Conservation (phyloP, 352 stramenopile genomes). For the Phytophthora quininea region DNA sequence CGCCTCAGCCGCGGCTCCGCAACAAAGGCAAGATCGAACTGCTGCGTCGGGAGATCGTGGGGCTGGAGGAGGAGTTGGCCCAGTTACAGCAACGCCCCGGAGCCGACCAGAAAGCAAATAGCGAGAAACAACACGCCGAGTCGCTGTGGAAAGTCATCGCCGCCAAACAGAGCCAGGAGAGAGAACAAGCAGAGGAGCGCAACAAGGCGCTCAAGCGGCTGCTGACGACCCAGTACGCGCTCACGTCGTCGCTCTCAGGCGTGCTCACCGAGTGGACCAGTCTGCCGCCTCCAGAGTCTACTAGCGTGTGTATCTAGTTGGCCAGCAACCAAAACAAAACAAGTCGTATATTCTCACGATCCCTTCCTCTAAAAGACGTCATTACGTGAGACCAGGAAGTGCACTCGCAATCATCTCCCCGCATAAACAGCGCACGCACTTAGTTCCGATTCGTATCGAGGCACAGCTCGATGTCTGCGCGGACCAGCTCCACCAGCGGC, state of each 20-base stretch:
- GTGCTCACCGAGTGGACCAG: slow-evolving; percentile 20
- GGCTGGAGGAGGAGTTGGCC: slow-evolving; percentile 16
- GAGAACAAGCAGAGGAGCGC: slow-evolving; percentile 21
- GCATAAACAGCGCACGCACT: too few species aligned
- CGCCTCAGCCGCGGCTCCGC: slow-evolving; percentile 17
- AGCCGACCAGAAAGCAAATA: not conserved
- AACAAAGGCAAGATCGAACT: slow-evolving; percentile 37
- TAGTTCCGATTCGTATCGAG: too few species aligned
- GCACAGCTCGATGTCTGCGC: too few species aligned
- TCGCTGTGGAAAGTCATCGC: slow-evolving; percentile 25
- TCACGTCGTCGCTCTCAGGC: slow-evolving; percentile 18
- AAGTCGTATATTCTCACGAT: too few species aligned
- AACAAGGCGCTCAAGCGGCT: slow-evolving; percentile 31
- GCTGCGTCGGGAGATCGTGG: slow-evolving; percentile 18
- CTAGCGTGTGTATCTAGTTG: slow-evolving; percentile 20
- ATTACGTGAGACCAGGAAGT: too few species aligned
- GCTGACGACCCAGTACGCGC: slow-evolving; percentile 16
- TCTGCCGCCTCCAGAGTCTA: slow-evolving; percentile 10
- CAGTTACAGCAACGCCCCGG: slow-evolving; percentile 1
- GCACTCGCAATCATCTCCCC: too few species aligned
- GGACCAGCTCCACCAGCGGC: too few species aligned
- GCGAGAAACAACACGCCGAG: not conserved
- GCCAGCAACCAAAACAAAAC: too few species aligned
- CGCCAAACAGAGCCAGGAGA: slow-evolving; percentile 21
- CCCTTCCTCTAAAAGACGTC: too few species aligned